These are phyloP conservation scores for Linum usitatissimum DNA, from an alignment of 345 rosid genomes.

Conservation along the genomic window DNA sequence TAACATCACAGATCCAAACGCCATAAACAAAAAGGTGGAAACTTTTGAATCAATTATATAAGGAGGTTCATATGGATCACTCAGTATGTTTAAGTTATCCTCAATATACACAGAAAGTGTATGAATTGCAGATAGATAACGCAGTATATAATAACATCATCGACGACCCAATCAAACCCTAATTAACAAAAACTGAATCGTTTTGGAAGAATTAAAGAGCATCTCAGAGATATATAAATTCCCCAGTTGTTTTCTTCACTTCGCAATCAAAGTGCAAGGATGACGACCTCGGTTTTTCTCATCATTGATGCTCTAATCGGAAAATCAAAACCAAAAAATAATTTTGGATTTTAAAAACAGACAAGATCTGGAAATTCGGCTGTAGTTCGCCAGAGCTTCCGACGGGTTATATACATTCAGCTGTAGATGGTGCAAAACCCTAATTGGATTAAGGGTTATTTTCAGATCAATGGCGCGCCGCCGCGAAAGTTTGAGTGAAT, in stretches of 20 bases:
- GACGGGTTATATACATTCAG: not conserved
- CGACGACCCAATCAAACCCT: not conserved
- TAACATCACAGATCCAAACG: not conserved
- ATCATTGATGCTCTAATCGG: not conserved
- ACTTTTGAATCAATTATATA: too few relatives aligned
- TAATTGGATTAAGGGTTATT: not conserved
- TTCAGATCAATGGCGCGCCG: not conserved
- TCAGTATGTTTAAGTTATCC: not conserved
- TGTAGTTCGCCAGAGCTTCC: not conserved
- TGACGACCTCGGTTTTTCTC: not conserved
- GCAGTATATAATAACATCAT: not conserved
- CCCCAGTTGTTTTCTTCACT: not conserved
- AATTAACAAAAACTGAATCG: too few relatives aligned
- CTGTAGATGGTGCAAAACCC: not conserved
- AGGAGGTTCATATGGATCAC: not conserved
- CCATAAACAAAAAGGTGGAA: not conserved
- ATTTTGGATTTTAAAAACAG: not conserved
- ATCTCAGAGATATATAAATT: not conserved
- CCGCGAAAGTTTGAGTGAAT: not conserved
- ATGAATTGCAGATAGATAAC: not conserved
- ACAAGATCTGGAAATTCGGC: not conserved
- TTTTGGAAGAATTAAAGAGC: not conserved
- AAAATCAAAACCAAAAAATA: too few relatives aligned
- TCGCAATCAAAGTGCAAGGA: not conserved
- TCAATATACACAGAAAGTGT: not conserved